Percentiles rank a stretch among this genome's conserved stretches.
These are phyloP conservation scores for Linnemannia schmuckeri DNA, from an alignment of 192 early-diverging fungal genomes.

Conservation along the genomic window DNA sequence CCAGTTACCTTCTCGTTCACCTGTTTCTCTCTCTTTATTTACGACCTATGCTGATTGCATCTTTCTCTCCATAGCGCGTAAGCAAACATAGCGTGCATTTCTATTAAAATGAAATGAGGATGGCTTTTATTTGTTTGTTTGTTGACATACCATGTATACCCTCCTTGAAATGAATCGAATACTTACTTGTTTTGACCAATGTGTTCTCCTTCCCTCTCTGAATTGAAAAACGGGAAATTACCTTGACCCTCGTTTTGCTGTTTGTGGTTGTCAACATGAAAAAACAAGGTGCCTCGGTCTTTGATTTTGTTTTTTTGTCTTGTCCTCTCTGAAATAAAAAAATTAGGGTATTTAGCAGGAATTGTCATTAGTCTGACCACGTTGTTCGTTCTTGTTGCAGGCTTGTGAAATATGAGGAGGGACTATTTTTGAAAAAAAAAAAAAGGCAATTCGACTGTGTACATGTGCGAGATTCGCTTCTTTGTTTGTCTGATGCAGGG, in stretches of 20 bases:
- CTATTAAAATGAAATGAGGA: not conserved
- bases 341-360: not conserved
- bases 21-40: not conserved
- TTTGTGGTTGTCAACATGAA: no score
- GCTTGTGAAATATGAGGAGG: not conserved
- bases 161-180: not conserved
- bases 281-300: not conserved
- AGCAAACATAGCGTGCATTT: not conserved
- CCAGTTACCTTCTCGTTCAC: not conserved
- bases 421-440: not conserved
- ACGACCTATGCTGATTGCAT: not conserved
- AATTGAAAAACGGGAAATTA: not conserved
- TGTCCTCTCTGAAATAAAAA: not conserved
- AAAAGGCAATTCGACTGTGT: not conserved
- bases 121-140: not conserved
- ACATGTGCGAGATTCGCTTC: not conserved
- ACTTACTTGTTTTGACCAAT: not conserved
- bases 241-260: not conserved
- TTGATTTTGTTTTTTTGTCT: not conserved
- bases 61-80: not conserved
- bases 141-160: not conserved
- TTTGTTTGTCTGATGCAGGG: not conserved
- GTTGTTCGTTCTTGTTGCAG: not conserved
- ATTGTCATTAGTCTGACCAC: not conserved
- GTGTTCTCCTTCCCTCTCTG: not conserved